A percentile compares a stretch with the other conserved stretches of the same genome.
Conservation (phyloP, 805 yeast species). For the Candida parachauliodes region DNA sequence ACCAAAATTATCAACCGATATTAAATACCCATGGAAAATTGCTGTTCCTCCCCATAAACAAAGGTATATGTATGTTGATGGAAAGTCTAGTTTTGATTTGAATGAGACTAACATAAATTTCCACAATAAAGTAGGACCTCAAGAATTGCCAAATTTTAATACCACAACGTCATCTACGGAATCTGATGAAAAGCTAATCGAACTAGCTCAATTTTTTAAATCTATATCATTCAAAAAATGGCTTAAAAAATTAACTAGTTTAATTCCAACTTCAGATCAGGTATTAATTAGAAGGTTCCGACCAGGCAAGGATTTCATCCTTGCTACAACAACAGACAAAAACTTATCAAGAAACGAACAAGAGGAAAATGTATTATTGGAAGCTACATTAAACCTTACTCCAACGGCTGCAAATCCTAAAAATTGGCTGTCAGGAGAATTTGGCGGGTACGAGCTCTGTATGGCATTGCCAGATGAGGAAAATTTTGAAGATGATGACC, state of each 20-base stretch:
- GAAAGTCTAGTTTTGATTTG: slow-evolving; percentile 39
- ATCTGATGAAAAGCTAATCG: slow-evolving; percentile 43
- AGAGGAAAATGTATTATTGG: slow-evolving; percentile 50
- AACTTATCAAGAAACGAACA: slow-evolving; percentile 31
- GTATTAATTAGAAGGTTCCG: slow-evolving; percentile 80
- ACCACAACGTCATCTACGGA: slow-evolving; percentile 17
- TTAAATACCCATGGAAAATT: slow-evolving; percentile 76
- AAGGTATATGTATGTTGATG: slow-evolving; percentile 79
- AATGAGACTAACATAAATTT: slow-evolving; percentile 28
- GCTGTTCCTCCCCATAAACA: slow-evolving; percentile 95
- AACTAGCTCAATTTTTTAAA: slow-evolving; percentile 55
- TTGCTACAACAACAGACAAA: slow-evolving; percentile 67
- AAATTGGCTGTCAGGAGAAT: slow-evolving; percentile 86
- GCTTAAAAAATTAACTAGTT: slow-evolving; percentile 58
- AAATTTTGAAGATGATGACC: slow-evolving; percentile 62
- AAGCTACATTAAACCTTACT: slow-evolving; percentile 78
- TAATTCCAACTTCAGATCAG: slow-evolving; percentile 62
- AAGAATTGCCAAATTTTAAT: slow-evolving; percentile 56
- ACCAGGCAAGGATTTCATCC: slow-evolving; percentile 90
- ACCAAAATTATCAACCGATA: slow-evolving; percentile 55
- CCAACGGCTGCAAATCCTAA: slow-evolving; percentile 52
- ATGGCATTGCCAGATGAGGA: slow-evolving; percentile 61
- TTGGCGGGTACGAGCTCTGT: slow-evolving; percentile 92
- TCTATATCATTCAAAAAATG: slow-evolving; percentile 66
- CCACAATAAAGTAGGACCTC: slow-evolving; percentile 36